Percentiles rank a stretch among this genome's conserved stretches.
Conservation (phyloP, 306 rosid species). For the Prunus mume region DNA sequence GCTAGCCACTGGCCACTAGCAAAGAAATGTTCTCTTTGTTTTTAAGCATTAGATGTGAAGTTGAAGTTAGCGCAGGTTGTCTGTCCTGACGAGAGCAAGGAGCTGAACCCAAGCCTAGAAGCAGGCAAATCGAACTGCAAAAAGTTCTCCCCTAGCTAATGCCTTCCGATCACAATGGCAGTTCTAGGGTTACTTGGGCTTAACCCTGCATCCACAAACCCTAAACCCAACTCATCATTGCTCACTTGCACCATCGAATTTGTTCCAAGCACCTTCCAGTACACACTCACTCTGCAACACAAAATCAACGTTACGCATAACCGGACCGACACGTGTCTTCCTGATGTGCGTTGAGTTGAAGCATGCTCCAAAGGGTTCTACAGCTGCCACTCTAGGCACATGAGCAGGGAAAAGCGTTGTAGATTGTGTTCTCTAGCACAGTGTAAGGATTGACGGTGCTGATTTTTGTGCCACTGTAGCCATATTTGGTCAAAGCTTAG, state of each 20-base stretch:
- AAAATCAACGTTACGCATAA: constrained; percentile 40
- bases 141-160: constrained; percentile 53
- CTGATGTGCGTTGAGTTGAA: constrained; percentile 13
- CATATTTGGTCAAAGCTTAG: constrained; percentile 40
- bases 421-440: constrained; percentile 47
- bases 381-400: constrained; percentile 26
- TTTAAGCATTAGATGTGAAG: constrained; percentile 41
- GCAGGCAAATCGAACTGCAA: constrained; percentile 48
- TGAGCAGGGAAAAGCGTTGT: constrained; percentile 30
- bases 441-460: constrained; percentile 59
- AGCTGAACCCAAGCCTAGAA: constrained; percentile 54
- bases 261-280: constrained; percentile 49
- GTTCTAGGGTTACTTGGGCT: constrained; percentile 25
- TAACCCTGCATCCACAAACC: constrained; percentile 54
- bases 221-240: constrained; percentile 46
- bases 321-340: constrained; percentile 36
- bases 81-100: constrained; percentile 20
- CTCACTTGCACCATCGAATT: constrained; percentile 53
- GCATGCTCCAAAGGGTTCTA: constrained; percentile 58
- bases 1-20: too few relatives aligned
- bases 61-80: constrained; percentile 47
- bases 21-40: not conserved
- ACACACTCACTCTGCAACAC: constrained; percentile 46
- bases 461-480: constrained; percentile 64
- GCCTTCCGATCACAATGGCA: constrained; percentile 54